Conservation (phyloP, 805 yeast species). For the Saccharomycodes ludwigii region DNA sequence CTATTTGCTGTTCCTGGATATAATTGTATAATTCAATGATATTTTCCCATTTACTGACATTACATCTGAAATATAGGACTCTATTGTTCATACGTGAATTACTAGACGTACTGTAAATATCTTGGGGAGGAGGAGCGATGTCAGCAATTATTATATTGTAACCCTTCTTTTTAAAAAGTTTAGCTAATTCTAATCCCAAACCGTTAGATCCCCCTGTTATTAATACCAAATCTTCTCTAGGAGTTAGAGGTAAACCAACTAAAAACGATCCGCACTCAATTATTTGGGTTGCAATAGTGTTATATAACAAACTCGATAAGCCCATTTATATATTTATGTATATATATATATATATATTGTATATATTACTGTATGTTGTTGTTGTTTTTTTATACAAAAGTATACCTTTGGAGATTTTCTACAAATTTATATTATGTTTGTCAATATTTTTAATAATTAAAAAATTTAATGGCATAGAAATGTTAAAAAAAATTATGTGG, state of each 20-base stretch:
- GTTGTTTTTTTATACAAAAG: no score
- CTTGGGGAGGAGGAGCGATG: slow-evolving; percentile 17
- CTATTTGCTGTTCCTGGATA: slow-evolving; percentile 36
- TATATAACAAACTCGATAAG: no score
- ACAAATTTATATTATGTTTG: no score
- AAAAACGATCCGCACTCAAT: no score
- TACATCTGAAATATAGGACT: slow-evolving; percentile 1
- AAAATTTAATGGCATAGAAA: no score
- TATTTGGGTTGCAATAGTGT: not conserved
- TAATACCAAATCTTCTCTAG: slow-evolving; percentile 44
- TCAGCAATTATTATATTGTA: slow-evolving; percentile 60
- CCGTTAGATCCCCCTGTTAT: slow-evolving; percentile 84
- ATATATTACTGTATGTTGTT: no score
- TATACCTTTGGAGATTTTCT: no score
- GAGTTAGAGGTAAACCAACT: no score
- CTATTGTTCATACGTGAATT: not conserved
- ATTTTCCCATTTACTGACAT: slow-evolving; percentile 18
- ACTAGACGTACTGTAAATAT: not conserved
- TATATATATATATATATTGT: no score
- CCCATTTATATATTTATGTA: no score
- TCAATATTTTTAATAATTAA: no score
- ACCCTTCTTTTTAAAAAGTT: slow-evolving; percentile 28
- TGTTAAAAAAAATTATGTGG: no score
- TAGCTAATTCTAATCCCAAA: slow-evolving; percentile 55
- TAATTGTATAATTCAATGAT: slow-evolving; percentile 28